These are phyloP conservation scores for Podospora pseudocomata DNA, from an alignment of 495 filamentous ascomycete genomes.

Conservation along the genomic window DNA sequence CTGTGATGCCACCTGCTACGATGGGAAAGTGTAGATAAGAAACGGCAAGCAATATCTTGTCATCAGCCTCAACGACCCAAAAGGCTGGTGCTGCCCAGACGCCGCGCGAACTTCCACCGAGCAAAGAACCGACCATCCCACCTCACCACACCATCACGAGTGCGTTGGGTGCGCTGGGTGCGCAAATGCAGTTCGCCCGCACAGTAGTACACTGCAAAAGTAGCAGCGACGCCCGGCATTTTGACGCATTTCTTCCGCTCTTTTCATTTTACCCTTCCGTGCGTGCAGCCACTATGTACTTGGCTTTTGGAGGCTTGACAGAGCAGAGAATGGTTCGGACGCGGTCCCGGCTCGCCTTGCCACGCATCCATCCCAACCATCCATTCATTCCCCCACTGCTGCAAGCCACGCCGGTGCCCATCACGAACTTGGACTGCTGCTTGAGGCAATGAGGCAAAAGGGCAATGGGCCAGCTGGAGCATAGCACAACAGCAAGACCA, in stretches of 20 bases:
- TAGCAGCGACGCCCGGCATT: neutral
- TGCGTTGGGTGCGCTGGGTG: neutral
- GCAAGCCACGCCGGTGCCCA: neutral
- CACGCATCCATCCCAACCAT: neutral
- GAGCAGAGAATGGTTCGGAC: neutral
- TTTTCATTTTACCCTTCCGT: neutral
- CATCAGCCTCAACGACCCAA: conserved; percentile 5
- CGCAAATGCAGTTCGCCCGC: neutral
- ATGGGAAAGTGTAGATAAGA: neutral
- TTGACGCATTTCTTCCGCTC: neutral
- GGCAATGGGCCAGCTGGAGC: neutral
- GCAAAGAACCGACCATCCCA: neutral
- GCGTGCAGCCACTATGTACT: neutral
- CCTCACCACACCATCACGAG: conserved; percentile 1
- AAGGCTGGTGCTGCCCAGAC: conserved; percentile 5
- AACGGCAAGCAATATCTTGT: neutral
- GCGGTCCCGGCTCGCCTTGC: neutral
- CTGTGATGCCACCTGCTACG: neutral
- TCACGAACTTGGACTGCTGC: neutral
- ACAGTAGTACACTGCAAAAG: neutral
- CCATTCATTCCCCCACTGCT: neutral
- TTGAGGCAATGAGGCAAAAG: neutral
- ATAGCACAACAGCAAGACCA: neutral
- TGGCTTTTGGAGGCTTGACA: neutral
- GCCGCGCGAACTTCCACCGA: neutral